Base-by-base conservation (phyloP, 805 yeast genomes). In the Candida ulmi region DNA sequence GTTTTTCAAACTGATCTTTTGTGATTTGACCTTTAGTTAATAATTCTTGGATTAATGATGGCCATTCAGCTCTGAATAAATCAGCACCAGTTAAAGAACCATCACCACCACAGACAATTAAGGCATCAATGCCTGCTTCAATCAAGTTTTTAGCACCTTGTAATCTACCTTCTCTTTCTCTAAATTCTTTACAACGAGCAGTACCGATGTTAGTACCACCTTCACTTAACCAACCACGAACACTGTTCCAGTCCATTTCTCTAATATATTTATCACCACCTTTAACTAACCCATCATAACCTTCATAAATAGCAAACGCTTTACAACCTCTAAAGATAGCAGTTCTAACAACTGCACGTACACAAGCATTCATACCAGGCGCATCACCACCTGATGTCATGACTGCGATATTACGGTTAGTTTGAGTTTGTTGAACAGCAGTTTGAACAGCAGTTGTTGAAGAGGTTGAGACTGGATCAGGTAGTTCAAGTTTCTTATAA, bases 381-480 rank as follows among this genome's bases (percentile, higher is more conserved):
- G 98, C 85, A 60, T 93, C 99, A 64, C 99, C 99, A 52, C 99
- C 99, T 1, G 96, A 87, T 6, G 98, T 93, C 91, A 93, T 88
- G 37, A 93, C 93, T 5, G 95, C 99, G 47, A 93, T 86, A 50
- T 79, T 77, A 35, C 51, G 45, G n/a, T 42, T 43, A 0, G 29
- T 25, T 13, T 33, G 11, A 13, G 16, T 13, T 13, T 26, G 21
- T 8, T 41, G 43, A 15, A 42, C 40, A 7, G 31, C 6, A 5
- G 31, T 28, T 8, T 15, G 18, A 15, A 41, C 38, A 12, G 50
- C 32, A 5, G 50, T 38, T 8, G 54, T 41, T 29, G 50, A 49
- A 19, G 45, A 38, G 5, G 55, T 51, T 17, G 60, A 18, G 15
- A 30, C 5, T 1, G 4, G 4, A 16, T 9, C 18, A 8, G 16